phyloP scores from a whole-genome alignment of 257 asterid species.

The Nicotiana attenuata region DNA sequence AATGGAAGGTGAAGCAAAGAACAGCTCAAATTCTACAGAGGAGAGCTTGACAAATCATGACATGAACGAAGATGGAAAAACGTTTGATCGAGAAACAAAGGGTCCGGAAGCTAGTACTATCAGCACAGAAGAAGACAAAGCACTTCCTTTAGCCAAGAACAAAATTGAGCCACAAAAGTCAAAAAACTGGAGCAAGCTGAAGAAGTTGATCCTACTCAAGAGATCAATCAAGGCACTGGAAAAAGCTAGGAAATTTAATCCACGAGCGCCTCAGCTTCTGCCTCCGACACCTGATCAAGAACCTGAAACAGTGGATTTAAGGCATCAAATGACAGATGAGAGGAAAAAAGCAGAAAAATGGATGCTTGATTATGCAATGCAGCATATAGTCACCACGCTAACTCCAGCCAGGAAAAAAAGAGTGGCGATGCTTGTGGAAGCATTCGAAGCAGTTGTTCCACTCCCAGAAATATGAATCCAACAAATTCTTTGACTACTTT shows the following conservation, averaged over 20 bases:
- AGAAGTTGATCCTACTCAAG: constrained; percentile 59
- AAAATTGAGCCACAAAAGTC: constrained; percentile 30
- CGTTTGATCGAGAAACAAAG: constrained; percentile 12
- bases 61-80: neutral
- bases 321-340: constrained; percentile 72
- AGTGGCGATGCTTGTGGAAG: constrained; percentile 96
- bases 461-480: constrained; percentile 56
- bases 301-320: constrained; percentile 58
- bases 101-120: neutral
- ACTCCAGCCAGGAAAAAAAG: constrained; percentile 82
- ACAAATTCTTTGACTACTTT: neutral
- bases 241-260: constrained; percentile 41
- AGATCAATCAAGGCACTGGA: constrained; percentile 80
- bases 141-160: constrained; percentile 12
- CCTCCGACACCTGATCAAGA: constrained; percentile 26
- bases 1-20: constrained; percentile 18
- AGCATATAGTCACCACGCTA: constrained; percentile 62
- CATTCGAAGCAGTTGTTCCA: constrained; percentile 97
- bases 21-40: neutral
- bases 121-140: neutral
- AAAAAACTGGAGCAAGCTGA: constrained; percentile 88
- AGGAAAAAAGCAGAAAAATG: constrained; percentile 91
- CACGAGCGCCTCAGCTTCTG: constrained; percentile 17
- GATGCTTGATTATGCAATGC: constrained; percentile 99
- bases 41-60: constrained; percentile 7